Percentiles rank a stretch among this genome's conserved stretches.
phyloP scores from a whole-genome alignment of 2,329 filamentous ascomycete genomes.

The Cryphonectria nitschkei region DNA sequence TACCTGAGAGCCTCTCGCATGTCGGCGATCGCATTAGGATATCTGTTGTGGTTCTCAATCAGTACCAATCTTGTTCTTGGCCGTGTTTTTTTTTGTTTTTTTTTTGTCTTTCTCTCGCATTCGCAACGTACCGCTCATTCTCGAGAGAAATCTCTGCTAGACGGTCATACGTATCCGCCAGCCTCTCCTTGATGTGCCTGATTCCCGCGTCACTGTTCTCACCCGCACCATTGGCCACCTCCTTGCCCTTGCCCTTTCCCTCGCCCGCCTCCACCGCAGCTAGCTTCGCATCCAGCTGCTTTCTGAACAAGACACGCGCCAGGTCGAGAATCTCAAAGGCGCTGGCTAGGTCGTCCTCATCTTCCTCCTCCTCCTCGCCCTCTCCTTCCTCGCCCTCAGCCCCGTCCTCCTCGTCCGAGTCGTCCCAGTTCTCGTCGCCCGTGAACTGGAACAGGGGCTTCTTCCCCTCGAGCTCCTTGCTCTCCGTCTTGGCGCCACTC shows the following conservation, averaged over 20 bases:
- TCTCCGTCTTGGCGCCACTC: slow-evolving; percentile 43
- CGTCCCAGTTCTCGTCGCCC: slow-evolving; percentile 91
- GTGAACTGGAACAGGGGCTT: slow-evolving; percentile 90
- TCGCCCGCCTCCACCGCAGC: slow-evolving; percentile 44
- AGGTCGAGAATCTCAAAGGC: slow-evolving; percentile 86
- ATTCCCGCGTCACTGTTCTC: slow-evolving; percentile 41
- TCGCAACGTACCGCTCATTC: slow-evolving; percentile 71
- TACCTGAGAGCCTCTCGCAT: slow-evolving; percentile 76
- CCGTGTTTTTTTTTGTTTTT: background rate
- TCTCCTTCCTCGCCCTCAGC: slow-evolving; percentile 47
- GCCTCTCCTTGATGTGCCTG: slow-evolving; percentile 75
- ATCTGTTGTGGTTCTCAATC: slow-evolving; percentile 50
- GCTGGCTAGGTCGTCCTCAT: slow-evolving; percentile 73
- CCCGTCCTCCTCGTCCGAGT: slow-evolving; percentile 68
- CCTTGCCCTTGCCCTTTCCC: slow-evolving; percentile 45
- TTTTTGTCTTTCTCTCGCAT: background rate
- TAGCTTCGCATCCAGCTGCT: slow-evolving; percentile 50
- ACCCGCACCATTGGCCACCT: slow-evolving; percentile 41
- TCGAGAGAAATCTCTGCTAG: slow-evolving; percentile 97
- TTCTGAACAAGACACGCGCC: slow-evolving; percentile 67
- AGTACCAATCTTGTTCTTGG: background rate
- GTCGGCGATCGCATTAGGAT: slow-evolving; percentile 84
- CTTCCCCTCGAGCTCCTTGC: slow-evolving; percentile 52
- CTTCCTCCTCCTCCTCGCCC: slow-evolving; percentile 41
- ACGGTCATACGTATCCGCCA: slow-evolving; percentile 91